phyloP scores from a whole-genome alignment of 371 early-diverging fungal species.

The Syncephalastrum monosporum region DNA sequence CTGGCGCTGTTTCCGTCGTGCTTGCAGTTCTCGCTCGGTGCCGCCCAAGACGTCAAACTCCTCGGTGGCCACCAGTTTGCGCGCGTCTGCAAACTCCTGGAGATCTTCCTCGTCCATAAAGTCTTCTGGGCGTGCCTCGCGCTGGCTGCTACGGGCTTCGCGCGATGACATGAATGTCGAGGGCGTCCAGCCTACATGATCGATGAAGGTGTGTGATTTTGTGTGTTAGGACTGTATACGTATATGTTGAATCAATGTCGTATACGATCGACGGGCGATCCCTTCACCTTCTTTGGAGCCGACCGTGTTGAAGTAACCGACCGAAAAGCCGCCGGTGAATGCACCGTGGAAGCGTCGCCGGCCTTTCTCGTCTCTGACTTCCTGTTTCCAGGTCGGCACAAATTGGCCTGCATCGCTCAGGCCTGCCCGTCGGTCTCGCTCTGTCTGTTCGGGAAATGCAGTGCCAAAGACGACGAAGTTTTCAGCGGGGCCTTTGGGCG shows the following conservation, averaged over 20 bases:
- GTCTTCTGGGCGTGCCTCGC: constrained; percentile 66
- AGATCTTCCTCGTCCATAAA: constrained; percentile 94
- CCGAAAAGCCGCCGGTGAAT: constrained; percentile 92
- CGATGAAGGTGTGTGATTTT: not conserved
- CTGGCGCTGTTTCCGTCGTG: constrained; percentile 42
- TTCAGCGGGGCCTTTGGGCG: constrained; percentile 9
- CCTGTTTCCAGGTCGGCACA: constrained; percentile 57
- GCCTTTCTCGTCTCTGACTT: constrained; percentile 79
- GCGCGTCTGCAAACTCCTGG: constrained; percentile 53
- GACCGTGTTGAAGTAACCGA: constrained; percentile 93
- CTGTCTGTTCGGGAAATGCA: constrained; percentile 50
- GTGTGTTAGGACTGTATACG: not conserved
- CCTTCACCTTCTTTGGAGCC: constrained; percentile 89
- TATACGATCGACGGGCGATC: not conserved
- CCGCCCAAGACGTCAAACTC: constrained; percentile 71
- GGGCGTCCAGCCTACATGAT: constrained; percentile 73
- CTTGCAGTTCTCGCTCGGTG: constrained; percentile 59
- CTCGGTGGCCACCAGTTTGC: constrained; percentile 60
- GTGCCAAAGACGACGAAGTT: constrained; percentile 48
- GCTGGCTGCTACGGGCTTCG: constrained; percentile 40
- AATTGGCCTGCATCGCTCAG: constrained; percentile 47
- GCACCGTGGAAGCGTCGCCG: constrained; percentile 91
- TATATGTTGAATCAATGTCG: too few species aligned
- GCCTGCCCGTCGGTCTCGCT: constrained; percentile 39
- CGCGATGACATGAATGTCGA: constrained; percentile 69